Percentiles rank a stretch among this genome's conserved stretches.
Evolutionary conservation across 495 filamentous ascomycete species (phyloP).

Genomic region (Penicillium flavigenum): DNA sequence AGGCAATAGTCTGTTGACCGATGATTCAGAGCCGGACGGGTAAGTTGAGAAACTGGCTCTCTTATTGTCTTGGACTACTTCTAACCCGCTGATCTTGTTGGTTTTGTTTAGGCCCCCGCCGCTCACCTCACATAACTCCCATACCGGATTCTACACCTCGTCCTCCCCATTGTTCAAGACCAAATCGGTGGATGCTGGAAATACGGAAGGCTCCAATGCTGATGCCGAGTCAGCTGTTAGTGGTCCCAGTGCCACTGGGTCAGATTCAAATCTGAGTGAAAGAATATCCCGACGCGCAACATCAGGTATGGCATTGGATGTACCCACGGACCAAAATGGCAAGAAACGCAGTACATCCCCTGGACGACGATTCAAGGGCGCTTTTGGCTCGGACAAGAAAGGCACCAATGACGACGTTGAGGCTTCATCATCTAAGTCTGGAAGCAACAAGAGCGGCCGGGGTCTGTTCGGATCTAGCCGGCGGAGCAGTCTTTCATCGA

Average conservation of each 20-base stretch:
- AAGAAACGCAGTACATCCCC: conserved; percentile 46
- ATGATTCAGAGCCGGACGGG: conserved; percentile 70
- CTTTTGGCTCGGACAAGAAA: conserved; percentile 45
- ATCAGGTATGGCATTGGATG: conserved; percentile 31
- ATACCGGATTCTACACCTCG: conserved; percentile 75
- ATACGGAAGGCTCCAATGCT: conserved; percentile 23
- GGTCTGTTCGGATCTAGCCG: conserved; percentile 37
- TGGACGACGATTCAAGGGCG: conserved; percentile 47
- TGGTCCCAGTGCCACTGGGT: conserved; percentile 28
- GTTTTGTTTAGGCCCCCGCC: conserved; percentile 52
- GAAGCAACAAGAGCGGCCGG: conserved; percentile 29
- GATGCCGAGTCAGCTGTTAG: conserved; percentile 36
- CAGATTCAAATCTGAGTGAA: conserved; percentile 28
- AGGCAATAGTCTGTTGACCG: conserved; percentile 59
- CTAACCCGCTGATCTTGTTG: conserved; percentile 19
- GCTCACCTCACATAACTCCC: conserved; percentile 70
- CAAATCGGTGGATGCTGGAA: conserved; percentile 44
- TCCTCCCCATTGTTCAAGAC: conserved; percentile 76
- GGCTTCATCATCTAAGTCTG: conserved; percentile 38
- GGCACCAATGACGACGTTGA: conserved; percentile 46
- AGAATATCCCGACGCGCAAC: conserved; percentile 23
- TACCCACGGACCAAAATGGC: conserved; percentile 31
- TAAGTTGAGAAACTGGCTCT: conserved; percentile 45
- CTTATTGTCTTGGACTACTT: conserved; percentile 19
- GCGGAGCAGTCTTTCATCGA: conserved; percentile 43